Base-by-base conservation (phyloP, 805 yeast genomes). In the Candida sphagnicola region DNA sequence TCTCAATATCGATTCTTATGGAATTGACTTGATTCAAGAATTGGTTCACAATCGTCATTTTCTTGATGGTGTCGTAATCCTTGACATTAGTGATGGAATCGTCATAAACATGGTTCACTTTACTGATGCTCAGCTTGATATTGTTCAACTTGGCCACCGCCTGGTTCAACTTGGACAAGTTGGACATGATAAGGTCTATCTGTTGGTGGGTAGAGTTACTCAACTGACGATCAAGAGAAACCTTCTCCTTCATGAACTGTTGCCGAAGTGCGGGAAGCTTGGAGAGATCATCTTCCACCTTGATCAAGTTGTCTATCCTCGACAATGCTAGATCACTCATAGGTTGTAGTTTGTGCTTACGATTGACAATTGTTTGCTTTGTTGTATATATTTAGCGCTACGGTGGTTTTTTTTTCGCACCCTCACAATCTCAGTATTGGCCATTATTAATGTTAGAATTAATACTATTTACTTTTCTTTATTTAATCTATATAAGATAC, bases 221-320 rank as follows among this genome's bases (percentile, higher is more conserved):
- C 46, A 91, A 66, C 54, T 88, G 91, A 34, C 82, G 69, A 49
- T 87, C 96, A 10, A 88, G 67, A 3, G 84, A 73, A 0, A 82
- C 72, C 56, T 85, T 86, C 53, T 91, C 96, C 46, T 80, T 81
- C 5, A 57, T 43, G 34, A 84, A 60, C 42, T 78, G 83, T 38
- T 72, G 77, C 39, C 74, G 74, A 19, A 84, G 59, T 6, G 67
- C 60, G 8, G 66, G 60, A 5, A 83, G 70, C 40, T 75, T 78
- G 36, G 69, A 75, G 28, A 82, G 59, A 41, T 84, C 89, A 47
- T 69, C 75, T 44, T 69, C 74, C 15, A 59, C 57, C 47, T 65
- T 64, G 37, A 69, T 62, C 31, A 69, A 53, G 39, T 62, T 59
- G 19, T 68, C 59, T 24, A 69, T 62, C 35, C 69, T 54, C 8